Evolutionary conservation across 176 grass and related monocot genomes (phyloP).

Genomic region (bread wheat (Triticum aestivum)): DNA sequence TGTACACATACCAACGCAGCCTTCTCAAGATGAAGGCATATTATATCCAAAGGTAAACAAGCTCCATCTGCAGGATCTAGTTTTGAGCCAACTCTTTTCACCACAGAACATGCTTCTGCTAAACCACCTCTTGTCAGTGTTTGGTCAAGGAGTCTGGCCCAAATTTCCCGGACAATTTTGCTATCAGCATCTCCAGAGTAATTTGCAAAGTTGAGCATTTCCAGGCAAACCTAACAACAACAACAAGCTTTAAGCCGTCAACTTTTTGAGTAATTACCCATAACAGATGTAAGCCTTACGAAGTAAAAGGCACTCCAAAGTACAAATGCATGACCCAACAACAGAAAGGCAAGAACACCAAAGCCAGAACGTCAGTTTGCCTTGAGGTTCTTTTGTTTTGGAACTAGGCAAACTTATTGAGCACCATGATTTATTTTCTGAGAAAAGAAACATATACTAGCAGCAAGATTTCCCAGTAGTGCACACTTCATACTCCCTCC

Average conservation of each 20-base stretch:
- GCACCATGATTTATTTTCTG: background rate
- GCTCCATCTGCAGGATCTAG: slow-evolving; percentile 83
- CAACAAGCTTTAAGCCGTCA: background rate
- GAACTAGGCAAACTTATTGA: slow-evolving; percentile 3
- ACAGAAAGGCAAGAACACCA: background rate
- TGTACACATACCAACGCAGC: slow-evolving; percentile 78
- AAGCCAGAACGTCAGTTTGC: background rate
- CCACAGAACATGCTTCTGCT: slow-evolving; percentile 85
- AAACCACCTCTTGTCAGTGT: slow-evolving; percentile 78
- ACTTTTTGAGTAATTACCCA: background rate
- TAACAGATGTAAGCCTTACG: background rate
- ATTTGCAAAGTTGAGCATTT: slow-evolving; percentile 98
- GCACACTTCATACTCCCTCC: background rate
- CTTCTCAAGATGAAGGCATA: slow-evolving; percentile 95
- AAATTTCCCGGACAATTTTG: slow-evolving; percentile 81
- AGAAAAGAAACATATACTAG: background rate
- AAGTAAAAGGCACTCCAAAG: background rate
- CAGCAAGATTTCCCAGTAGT: background rate
- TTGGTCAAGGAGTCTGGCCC: slow-evolving; percentile 87
- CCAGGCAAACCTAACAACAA: slow-evolving; percentile 79
- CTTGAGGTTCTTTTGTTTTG: background rate
- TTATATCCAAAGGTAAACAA: slow-evolving; percentile 79
- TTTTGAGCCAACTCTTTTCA: slow-evolving; percentile 90
- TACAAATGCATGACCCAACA: background rate
- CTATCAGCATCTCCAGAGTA: slow-evolving; percentile 88